Conservation (phyloP, 1,139 yeast species). For the Yamadazyma conglobata region DNA sequence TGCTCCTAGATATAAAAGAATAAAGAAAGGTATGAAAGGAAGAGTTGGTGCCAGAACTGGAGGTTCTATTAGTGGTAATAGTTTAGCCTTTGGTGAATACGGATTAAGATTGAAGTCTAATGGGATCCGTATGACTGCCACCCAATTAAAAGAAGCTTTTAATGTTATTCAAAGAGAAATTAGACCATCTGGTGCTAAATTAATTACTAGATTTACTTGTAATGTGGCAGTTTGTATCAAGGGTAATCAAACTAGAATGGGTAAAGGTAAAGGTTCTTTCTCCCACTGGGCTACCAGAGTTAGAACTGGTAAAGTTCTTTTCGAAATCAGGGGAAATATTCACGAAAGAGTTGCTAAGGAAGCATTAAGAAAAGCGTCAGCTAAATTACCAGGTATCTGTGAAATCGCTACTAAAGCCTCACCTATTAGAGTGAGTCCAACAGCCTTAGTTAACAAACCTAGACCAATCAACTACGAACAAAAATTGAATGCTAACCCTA, state of each 20-base stretch:
- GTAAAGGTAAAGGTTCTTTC: slow-evolving; percentile 98
- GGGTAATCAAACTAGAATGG: slow-evolving; percentile 99
- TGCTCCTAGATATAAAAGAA: slow-evolving; percentile 74
- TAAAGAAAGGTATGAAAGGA: slow-evolving; percentile 88
- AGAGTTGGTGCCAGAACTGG: slow-evolving; percentile 93
- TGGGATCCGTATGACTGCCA: slow-evolving; percentile 85
- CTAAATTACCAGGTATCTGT: slow-evolving; percentile 87
- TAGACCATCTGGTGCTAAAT: slow-evolving; percentile 65
- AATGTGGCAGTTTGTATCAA: slow-evolving; percentile 90
- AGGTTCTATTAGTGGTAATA: slow-evolving; percentile 87
- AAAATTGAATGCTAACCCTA: slow-evolving; percentile 56
- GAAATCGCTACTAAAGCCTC: slow-evolving; percentile 75
- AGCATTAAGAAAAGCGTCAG: slow-evolving; percentile 87
- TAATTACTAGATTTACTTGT: slow-evolving; percentile 79
- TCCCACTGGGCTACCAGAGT: slow-evolving; percentile 97
- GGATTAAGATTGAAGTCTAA: slow-evolving; percentile 86
- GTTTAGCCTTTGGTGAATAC: slow-evolving; percentile 73
- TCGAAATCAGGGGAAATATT: slow-evolving; percentile 76
- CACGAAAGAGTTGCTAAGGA: slow-evolving; percentile 92
- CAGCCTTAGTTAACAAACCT: slow-evolving; percentile 41
- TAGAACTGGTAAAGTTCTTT: slow-evolving; percentile 89
- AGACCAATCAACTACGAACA: slow-evolving; percentile 53
- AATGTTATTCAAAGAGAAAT: slow-evolving; percentile 77
- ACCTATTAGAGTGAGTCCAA: slow-evolving; percentile 70
- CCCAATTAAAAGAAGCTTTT: slow-evolving; percentile 89